A percentile compares a stretch with the other conserved stretches of the same genome.
phyloP scores from a whole-genome alignment of 352 stramenopile genomes.

The Phytophthora tubulina region DNA sequence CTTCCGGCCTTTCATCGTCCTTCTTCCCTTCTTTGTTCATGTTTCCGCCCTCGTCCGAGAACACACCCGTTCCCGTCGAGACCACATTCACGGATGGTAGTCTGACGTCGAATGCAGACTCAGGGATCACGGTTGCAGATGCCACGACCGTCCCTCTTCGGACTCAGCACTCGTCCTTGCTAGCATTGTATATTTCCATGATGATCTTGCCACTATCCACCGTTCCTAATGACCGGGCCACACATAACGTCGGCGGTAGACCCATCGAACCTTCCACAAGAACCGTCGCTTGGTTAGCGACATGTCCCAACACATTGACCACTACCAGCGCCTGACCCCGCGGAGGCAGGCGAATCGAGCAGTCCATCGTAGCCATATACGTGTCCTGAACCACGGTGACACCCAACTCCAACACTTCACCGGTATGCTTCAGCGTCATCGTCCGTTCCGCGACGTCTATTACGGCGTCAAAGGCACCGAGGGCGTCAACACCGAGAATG shows the following conservation, averaged over 20 bases:
- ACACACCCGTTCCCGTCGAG: not conserved
- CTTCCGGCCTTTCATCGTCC: too few species aligned
- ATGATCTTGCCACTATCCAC: not conserved
- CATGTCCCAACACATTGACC: not conserved
- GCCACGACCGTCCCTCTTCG: slow-evolving; percentile 2
- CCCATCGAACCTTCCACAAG: not conserved
- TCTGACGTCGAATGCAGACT: slow-evolving; percentile 11
- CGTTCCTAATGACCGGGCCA: slow-evolving; percentile 3
- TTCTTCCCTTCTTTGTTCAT: too few species aligned
- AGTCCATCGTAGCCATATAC: not conserved
- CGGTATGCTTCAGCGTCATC: slow-evolving; percentile 1
- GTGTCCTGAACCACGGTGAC: slow-evolving; percentile 4
- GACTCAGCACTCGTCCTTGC: slow-evolving; percentile 11
- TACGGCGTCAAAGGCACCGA: slow-evolving; percentile 4
- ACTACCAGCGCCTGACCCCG: not conserved
- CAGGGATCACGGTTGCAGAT: not conserved
- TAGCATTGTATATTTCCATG: slow-evolving; percentile 9
- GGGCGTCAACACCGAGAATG: slow-evolving; percentile 12
- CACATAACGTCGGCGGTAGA: not conserved
- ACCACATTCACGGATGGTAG: not conserved
- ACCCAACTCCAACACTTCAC: slow-evolving; percentile 2
- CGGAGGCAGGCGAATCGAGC: not conserved
- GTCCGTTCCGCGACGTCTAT: slow-evolving; percentile 14
- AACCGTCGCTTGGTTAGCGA: not conserved
- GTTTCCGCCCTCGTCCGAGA: too few species aligned